phyloP scores from a whole-genome alignment of 345 rosid genomes.

The Microcos paniculata region DNA sequence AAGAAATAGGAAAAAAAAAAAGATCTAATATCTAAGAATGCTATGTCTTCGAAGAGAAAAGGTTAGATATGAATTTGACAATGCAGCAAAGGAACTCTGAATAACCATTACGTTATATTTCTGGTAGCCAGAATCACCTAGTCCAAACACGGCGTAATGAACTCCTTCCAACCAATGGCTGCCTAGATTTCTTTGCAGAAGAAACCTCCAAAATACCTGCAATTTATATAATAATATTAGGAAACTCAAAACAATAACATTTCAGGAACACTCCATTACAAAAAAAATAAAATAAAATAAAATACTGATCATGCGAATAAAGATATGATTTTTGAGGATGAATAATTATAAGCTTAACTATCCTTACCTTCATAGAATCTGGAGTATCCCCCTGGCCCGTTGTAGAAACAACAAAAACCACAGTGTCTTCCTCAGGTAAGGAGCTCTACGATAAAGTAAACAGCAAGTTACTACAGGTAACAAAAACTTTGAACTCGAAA shows the following conservation, averaged over 20 bases:
- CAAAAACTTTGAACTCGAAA: background rate
- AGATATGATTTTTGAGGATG: background rate
- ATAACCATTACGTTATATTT: slow-evolving; percentile 64
- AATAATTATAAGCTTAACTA: background rate
- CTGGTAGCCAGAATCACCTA: slow-evolving; percentile 93
- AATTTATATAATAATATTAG: slow-evolving; percentile 17
- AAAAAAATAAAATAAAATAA: background rate
- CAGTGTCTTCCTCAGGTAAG: slow-evolving; percentile 51
- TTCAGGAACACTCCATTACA: background rate
- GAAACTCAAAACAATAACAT: slow-evolving; percentile 3
- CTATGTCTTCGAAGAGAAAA: background rate
- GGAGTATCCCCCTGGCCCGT: slow-evolving; percentile 98
- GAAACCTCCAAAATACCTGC: slow-evolving; percentile 87
- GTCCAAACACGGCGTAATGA: slow-evolving; percentile 79
- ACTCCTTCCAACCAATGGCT: slow-evolving; percentile 65
- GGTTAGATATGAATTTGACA: background rate
- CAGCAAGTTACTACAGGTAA: background rate
- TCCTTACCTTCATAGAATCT: slow-evolving; percentile 72
- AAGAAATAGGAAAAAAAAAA: background rate
- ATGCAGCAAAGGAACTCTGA: background rate
- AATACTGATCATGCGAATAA: background rate
- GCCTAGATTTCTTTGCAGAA: slow-evolving; percentile 62
- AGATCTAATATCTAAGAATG: background rate
- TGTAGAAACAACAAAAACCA: slow-evolving; percentile 85
- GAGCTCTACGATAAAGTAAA: slow-evolving; percentile 40